These are phyloP conservation scores for Paraurostyla sp. DNA, from an alignment of 73 alveolate genomes.

Conservation along the genomic window DNA sequence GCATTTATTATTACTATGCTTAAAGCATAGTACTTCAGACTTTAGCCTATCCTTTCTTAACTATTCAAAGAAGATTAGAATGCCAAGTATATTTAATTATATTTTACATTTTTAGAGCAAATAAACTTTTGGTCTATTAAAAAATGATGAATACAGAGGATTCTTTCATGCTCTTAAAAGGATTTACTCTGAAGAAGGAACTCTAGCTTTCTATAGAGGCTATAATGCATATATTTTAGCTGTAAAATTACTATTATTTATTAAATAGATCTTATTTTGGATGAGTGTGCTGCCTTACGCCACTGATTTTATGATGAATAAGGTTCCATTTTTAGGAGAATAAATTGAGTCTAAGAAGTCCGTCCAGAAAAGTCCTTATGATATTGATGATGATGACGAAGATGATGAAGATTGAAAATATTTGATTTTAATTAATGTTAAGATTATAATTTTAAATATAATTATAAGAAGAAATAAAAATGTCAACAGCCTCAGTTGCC, in stretches of 20 bases:
- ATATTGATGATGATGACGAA: slow-evolving; percentile 34
- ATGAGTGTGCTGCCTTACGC: slow-evolving; percentile 59
- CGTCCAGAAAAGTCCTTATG: not conserved
- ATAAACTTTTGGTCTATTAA: not conserved
- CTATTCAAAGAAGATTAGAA: slow-evolving; percentile 72
- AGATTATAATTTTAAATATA: not conserved
- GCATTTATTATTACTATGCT: slow-evolving; percentile 49
- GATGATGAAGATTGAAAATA: slow-evolving; percentile 50
- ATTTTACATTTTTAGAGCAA: not conserved
- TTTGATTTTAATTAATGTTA: not conserved
- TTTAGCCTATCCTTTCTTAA: slow-evolving; percentile 69
- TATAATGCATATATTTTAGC: slow-evolving; percentile 60
- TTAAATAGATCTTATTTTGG: slow-evolving; percentile 54
- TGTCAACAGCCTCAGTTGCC: slow-evolving; percentile 77
- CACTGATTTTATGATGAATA: slow-evolving; percentile 51
- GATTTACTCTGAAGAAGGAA: slow-evolving; percentile 59
- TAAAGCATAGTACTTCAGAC: slow-evolving; percentile 34
- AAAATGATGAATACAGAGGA: slow-evolving; percentile 38
- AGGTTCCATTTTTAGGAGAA: not conserved
- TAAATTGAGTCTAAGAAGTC: not conserved
- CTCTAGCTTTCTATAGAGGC: slow-evolving; percentile 67
- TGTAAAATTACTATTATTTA: not conserved
- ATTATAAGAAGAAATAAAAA: slow-evolving; percentile 30
- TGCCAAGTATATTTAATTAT: slow-evolving; percentile 28
- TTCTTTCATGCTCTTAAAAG: slow-evolving; percentile 37